Percentiles rank a stretch among this genome's conserved stretches.
Conservation (phyloP, 1,284 basidiomycete species). For the Exsudoporus floridanus region DNA sequence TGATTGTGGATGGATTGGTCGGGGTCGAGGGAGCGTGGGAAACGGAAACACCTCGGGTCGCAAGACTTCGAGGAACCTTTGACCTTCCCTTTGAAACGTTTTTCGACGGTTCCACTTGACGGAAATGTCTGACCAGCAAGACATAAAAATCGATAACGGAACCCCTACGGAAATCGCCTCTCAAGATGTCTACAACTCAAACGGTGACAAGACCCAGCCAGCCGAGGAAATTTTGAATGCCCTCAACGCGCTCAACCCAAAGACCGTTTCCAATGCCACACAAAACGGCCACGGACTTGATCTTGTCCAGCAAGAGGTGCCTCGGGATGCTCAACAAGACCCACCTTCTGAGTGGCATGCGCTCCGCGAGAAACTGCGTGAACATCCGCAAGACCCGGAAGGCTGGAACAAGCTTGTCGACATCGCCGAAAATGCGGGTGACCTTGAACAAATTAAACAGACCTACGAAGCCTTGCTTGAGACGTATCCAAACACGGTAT, state of each 20-base stretch:
- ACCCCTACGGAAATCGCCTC: constrained; percentile 31
- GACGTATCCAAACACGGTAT: constrained; percentile 68
- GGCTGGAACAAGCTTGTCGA: constrained; percentile 63
- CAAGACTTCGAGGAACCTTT: constrained; percentile 4
- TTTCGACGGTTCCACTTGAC: constrained; percentile 31
- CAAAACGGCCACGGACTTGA: constrained; percentile 34
- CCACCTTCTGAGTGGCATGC: constrained; percentile 50
- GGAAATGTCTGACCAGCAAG: constrained; percentile 40
- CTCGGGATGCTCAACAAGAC: constrained; percentile 30
- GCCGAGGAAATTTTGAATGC: constrained; percentile 43
- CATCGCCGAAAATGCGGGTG: constrained; percentile 56
- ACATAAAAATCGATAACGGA: constrained; percentile 26
- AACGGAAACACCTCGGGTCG: constrained; percentile 10
- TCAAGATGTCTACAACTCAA: constrained; percentile 30
- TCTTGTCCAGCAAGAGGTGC: constrained; percentile 20
- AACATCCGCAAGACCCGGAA: constrained; percentile 57
- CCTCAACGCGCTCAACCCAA: constrained; percentile 39
- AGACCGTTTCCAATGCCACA: constrained; percentile 20
- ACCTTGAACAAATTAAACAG: constrained; percentile 61
- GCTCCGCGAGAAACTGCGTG: constrained; percentile 46
- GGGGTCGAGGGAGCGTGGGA: constrained; percentile 27
- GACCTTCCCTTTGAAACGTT: constrained; percentile 28
- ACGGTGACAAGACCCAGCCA: constrained; percentile 38
- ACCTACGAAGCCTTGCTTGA: constrained; percentile 67
- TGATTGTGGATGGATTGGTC: neutral